These are phyloP conservation scores for Fraxinus nigra DNA, from an alignment of 305 asterid genomes.

Conservation along the genomic window DNA sequence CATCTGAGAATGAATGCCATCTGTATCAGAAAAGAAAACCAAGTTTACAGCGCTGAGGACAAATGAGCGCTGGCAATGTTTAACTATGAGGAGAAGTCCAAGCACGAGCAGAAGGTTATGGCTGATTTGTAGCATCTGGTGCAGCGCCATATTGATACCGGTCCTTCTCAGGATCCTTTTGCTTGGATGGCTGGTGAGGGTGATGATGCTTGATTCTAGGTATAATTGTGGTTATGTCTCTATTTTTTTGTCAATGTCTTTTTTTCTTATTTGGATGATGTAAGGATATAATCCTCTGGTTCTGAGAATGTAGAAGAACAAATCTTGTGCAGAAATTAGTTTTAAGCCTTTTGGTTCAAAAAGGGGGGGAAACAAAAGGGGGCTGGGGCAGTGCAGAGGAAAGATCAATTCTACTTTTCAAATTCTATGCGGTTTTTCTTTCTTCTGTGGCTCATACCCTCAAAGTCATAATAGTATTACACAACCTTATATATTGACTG, in stretches of 20 bases:
- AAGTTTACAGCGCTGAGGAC: slow-evolving; percentile 96
- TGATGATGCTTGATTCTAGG: slow-evolving; percentile 50
- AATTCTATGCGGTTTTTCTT: not conserved
- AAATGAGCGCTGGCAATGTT: slow-evolving; percentile 95
- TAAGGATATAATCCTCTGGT: slow-evolving; percentile 20
- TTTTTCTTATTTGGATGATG: slow-evolving; percentile 14
- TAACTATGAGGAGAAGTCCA: slow-evolving; percentile 94
- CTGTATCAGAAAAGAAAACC: slow-evolving; percentile 95
- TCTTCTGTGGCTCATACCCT: not conserved
- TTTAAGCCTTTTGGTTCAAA: not conserved
- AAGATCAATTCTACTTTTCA: not conserved
- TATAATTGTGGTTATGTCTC: not conserved
- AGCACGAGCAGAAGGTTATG: slow-evolving; percentile 97
- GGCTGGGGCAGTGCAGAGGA: not conserved
- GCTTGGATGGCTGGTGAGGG: slow-evolving; percentile 60
- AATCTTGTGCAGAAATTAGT: slow-evolving; percentile 3
- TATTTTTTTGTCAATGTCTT: not conserved
- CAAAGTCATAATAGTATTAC: not conserved
- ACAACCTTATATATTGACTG: not conserved
- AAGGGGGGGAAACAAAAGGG: not conserved
- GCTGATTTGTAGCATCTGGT: slow-evolving; percentile 93
- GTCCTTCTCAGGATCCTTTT: slow-evolving; percentile 86
- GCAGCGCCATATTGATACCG: slow-evolving; percentile 88
- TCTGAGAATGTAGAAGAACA: not conserved
- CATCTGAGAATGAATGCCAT: slow-evolving; percentile 99